Evolutionary conservation across 2,329 filamentous ascomycete species (phyloP), one percentile per base, ranked within the genome.

Genomic region (Fonsecaea pedrosoi): DNA sequence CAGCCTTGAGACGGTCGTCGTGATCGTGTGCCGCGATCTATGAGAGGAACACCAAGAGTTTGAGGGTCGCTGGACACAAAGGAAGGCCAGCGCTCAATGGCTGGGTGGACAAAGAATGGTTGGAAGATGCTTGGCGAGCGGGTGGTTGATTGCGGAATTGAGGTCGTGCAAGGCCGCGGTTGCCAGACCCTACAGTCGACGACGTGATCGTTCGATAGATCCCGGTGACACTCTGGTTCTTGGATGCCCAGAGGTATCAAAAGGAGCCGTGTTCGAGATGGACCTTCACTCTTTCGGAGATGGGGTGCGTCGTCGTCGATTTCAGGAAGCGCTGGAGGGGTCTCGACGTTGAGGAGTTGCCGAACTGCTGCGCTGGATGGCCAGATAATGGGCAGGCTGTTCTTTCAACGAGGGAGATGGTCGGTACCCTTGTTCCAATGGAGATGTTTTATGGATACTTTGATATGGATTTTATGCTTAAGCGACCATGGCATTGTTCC

Each of bases 1-100:
- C 40, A 71, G 60, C 53, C 64, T 68, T 50, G 70, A 69, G 61
- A 72, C 68, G 35, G 71, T 72, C 68, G 70, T 73, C 54, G 60
- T 72, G 70, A 58, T 62, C 62, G 18, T 54, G 30, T 53, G 50
- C 38, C 55, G 42, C 45, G 37, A 55, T 59, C 15, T 42, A 25
- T 54, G 12, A 21, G 55, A 59, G 38, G 54, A 54, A 55, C 58
- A 61, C 62, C 60, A 55, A 64, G 32, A 21, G 25, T 55, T 53
- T n/a, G 40, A 63, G n/a, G 21, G 34, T 45, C 42, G 50, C 61
- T 25, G 45, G 37, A 48, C 25, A 54, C 30, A 53, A 35, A 35
- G 38, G 35, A 53, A 35, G 53, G 30, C 21, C 48, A 32, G 55
- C 56, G 4, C 10, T n/a, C 53, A 25, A 15, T 35, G 57, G 56